Evolutionary conservation across 2,329 filamentous ascomycete species (phyloP), one percentile per base, ranked within the genome.

Genomic region (Arachnomyces sp.): DNA sequence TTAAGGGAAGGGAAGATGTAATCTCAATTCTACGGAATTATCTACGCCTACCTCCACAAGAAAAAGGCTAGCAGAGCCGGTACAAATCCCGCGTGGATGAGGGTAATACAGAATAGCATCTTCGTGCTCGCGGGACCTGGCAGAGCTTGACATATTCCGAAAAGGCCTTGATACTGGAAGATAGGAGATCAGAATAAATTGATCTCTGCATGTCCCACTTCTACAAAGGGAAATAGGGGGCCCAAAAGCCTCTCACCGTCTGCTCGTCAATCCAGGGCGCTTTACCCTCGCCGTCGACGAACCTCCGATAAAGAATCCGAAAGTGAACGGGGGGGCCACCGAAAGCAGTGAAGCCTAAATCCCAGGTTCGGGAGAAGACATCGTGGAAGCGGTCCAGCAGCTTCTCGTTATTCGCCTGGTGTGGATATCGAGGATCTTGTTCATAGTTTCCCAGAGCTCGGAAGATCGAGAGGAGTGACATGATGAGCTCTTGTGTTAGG

Each of bases 321-420:
- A 85, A 85, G 58, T 85, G 80, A 6, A 84, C 80, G 0, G 80
- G 74, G 2, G 81, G 81, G 0, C 81, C 81, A 1, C 80, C 80
- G 55, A 84, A 84, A 0, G 75, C 61, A 0, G 77, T 83, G 47
- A 83, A 74, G 0, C 80, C 80, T 4, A 84, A 59, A 57, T 82
- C 67, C 75, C 77, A 83, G 17, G 61, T 71, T 15, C 58, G 55
- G 4, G 50, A 29, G 29, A 67, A 50, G 8, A 66, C 59, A 40
- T 67, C 63, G 8, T 18, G 15, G 25, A 63, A 44, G 4, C 60
- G 58, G 18, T 38, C 42, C 2, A 46, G 16, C 2, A 61, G 44
- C 41, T 55, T 55, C 28, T 67, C 40, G 25, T 49, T 51, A 42
- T 53, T 50, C 7, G 44, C 45, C 31, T 48, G 39, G 34, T 54